Percentiles rank a stretch among this genome's conserved stretches.
Evolutionary conservation across 768 basidiomycete genomes (phyloP).

Genomic region (Kwoniella mangroviensis): DNA sequence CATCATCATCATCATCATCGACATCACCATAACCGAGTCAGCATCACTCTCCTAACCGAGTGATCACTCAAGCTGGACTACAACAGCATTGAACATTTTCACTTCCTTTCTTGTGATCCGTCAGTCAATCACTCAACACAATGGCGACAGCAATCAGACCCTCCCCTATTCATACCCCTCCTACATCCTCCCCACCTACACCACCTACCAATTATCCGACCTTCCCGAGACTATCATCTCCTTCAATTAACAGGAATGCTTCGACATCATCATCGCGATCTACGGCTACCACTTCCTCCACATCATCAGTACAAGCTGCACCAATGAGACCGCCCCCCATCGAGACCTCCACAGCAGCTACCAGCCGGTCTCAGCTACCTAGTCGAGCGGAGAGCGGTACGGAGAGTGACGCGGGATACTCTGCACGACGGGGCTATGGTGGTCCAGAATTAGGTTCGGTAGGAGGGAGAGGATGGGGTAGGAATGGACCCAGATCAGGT

Average conservation of each 20-base stretch:
- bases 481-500: conserved; percentile 24
- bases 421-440: conserved; percentile 4
- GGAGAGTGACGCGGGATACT: conserved; percentile 8
- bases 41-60: no score
- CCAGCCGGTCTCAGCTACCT: conserved; percentile 23
- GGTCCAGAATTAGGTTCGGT: conserved; percentile 11
- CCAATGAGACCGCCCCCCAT: conserved; percentile 54
- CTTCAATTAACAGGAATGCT: conserved; percentile 43
- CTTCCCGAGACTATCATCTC: conserved; percentile 32
- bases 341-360: conserved; percentile 52
- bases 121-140: not conserved
- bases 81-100: not conserved
- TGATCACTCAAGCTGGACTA: not conserved
- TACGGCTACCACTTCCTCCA: conserved; percentile 45
- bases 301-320: conserved; percentile 53
- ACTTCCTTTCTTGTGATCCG: not conserved
- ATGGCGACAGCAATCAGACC: conserved; percentile 36
- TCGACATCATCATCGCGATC: conserved; percentile 51
- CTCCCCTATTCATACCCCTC: conserved; percentile 32
- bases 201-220: conserved; percentile 33
- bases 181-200: conserved; percentile 26
- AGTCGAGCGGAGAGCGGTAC: conserved; percentile 22
- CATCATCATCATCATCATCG: not conserved
- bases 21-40: not conserved
- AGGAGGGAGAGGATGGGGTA: conserved; percentile 24